Evolutionary conservation across 352 stramenopile genomes (phyloP).

Genomic region (Plasmopara muralis): DNA sequence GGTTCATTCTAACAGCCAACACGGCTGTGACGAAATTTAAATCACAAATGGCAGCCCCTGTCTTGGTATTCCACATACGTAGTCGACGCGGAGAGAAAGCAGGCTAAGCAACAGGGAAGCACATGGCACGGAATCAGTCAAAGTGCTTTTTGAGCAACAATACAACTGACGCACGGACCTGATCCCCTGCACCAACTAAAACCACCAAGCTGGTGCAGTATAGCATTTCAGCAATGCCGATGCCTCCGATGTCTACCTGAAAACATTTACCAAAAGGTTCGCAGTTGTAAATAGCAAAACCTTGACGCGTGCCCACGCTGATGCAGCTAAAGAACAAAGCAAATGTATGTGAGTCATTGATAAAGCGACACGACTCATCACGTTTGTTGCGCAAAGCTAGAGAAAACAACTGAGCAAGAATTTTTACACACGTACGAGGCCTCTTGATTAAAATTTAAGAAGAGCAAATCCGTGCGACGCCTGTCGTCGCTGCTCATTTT

Average conservation of each 20-base stretch:
- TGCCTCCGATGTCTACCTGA: conserved; percentile 80
- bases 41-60: conserved; percentile 83
- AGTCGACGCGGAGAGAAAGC: conserved; percentile 87
- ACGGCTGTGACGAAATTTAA: conserved; percentile 89
- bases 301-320: conserved; percentile 80
- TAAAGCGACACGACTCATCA: not conserved
- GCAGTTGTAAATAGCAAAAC: conserved; percentile 90
- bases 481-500: conserved; percentile 41
- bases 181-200: conserved; percentile 84
- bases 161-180: conserved; percentile 33
- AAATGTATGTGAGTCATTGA: not conserved
- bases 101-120: conserved; percentile 34
- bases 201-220: conserved; percentile 91
- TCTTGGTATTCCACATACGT: conserved; percentile 91
- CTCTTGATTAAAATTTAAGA: conserved; percentile 90
- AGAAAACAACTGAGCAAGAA: not conserved
- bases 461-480: conserved; percentile 65
- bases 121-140: conserved; percentile 2
- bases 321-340: conserved; percentile 61
- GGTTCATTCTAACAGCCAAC: conserved; percentile 88
- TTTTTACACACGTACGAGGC: conserved; percentile 54
- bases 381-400: not conserved
- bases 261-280: conserved; percentile 89
- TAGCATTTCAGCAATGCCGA: conserved; percentile 89
- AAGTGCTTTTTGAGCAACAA: not conserved